Base-by-base conservation (phyloP, 139 green algal genomes). In the Desmodesmus armatus region DNA sequence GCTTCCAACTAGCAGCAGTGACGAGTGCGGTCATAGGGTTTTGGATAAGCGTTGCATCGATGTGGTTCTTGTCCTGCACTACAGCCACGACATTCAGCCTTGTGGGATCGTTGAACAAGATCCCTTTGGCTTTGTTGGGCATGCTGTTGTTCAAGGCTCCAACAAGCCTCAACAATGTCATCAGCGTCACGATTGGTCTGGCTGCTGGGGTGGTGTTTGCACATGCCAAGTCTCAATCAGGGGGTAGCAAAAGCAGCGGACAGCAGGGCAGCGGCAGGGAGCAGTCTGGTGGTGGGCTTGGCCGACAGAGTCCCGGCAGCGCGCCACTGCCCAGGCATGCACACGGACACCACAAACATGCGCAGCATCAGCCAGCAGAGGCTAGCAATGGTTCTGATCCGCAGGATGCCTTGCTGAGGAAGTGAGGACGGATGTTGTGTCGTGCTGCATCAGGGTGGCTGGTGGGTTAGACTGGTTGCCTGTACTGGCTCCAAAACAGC, bases 31-130 rank as follows among this genome's bases (percentile, higher is more conserved):
- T 94, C 11, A 15, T 95, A 2, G 88, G 89, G 23, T 95, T 98
- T 47, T 63, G 78, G 60, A 96, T 98, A 76, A 95, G 89, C 70
- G 95, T 98, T 89, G 87, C 88, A 9, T 94, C 90, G 0, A 88
- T 98, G 39, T 98, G 96, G 96, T 98, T 97, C 88, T 85, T 98
- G 31, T 90, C 87, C 41, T 89, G 86, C n/a, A 98, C 95, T 2
- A 97, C 95, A 17, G 90, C 95, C 31, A 98, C 94, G 29, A 96
- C 91, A 4, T 97, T 96, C 88, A 90, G 78, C 58, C 82, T 98
- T 21, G 93, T 98, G 3, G 95, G 95, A 15, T 95, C 90, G 0
- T 78, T 98, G 21, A 98, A 98, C 84, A 98, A 98, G 87, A 92
- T 98, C 25, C 96, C 96, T 2, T 77, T 97, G 3, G 94, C 96